A percentile compares a stretch with the other conserved stretches of the same genome.
phyloP scores from a whole-genome alignment of 2,329 filamentous ascomycete genomes.

The Sporothrix mexicana region DNA sequence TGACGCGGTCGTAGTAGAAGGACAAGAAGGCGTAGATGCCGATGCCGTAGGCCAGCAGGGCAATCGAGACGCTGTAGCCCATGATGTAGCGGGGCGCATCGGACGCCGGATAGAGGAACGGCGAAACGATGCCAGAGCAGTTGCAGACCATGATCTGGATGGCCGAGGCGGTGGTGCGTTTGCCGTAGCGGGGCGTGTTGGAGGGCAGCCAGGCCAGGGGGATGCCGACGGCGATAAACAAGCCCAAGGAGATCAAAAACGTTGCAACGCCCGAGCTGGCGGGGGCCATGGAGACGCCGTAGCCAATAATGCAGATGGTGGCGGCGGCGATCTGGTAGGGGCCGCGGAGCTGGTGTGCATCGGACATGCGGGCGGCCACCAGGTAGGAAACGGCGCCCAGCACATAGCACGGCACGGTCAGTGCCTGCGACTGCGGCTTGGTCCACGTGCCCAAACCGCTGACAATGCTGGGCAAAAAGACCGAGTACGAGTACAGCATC shows the following conservation, averaged over 20 bases:
- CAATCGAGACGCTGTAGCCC: conserved; percentile 30
- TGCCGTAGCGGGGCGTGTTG: conserved; percentile 76
- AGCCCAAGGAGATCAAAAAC: conserved; percentile 73
- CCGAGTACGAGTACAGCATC: conserved; percentile 71
- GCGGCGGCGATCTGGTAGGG: conserved; percentile 59
- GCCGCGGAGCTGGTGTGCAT: conserved; percentile 62
- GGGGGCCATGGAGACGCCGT: conserved; percentile 62
- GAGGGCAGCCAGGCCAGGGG: conserved; percentile 66
- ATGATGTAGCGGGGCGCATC: conserved; percentile 28
- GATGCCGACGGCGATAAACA: conserved; percentile 66
- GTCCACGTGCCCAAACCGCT: conserved; percentile 63
- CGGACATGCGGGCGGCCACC: conserved; percentile 61
- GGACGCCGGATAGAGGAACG: conserved; percentile 24
- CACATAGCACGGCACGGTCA: conserved; percentile 72
- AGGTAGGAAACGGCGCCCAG: conserved; percentile 68
- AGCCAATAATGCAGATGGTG: conserved; percentile 60
- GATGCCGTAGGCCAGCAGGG: conserved; percentile 19
- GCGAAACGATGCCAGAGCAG: conserved; percentile 31
- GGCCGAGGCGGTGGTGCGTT: conserved; percentile 55
- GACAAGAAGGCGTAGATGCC: conserved; percentile 22
- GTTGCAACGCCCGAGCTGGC: conserved; percentile 64
- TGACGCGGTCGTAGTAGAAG: conserved; percentile 24
- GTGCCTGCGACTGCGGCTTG: conserved; percentile 61
- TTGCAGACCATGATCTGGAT: conserved; percentile 36
- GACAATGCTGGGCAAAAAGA: conserved; percentile 74